These are phyloP conservation scores for Fusarium xylarioides DNA, from an alignment of 2,329 filamentous ascomycete species.

Conservation along the genomic window DNA sequence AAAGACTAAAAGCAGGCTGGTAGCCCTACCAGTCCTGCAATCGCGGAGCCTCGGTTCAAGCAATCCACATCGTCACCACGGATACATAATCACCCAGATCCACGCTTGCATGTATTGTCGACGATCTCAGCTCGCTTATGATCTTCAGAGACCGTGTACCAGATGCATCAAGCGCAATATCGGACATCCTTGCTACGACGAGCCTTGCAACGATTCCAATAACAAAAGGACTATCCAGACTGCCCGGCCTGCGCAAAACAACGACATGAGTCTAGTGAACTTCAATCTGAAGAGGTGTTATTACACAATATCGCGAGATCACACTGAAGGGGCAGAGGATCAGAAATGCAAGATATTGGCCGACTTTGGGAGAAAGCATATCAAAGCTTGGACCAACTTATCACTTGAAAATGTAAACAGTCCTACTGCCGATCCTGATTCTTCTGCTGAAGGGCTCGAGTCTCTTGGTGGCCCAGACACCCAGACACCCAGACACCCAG, in stretches of 20 bases:
- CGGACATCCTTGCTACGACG: background rate
- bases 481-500: no score
- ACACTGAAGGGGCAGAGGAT: background rate
- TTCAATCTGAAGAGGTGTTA: rapidly evolving
- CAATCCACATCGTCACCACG: no score
- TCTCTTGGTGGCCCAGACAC: no score
- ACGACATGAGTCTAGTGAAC: rapidly evolving
- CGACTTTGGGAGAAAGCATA: background rate
- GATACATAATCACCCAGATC: no score
- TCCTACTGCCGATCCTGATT: background rate
- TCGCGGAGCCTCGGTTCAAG: no score
- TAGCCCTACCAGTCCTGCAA: no score
- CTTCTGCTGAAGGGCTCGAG: background rate
- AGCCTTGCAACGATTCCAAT: background rate
- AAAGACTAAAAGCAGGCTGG: no score
- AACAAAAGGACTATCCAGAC: background rate
- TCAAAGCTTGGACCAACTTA: rapidly evolving
- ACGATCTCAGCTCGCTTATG: rapidly evolving
- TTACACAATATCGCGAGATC: background rate
- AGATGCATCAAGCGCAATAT: background rate
- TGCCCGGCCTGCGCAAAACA: rapidly evolving
- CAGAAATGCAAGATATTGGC: background rate
- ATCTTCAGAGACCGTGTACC: background rate
- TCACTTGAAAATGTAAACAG: background rate
- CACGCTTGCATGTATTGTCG: background rate